Conservation (phyloP, 208 protist species). For the Leishmania mexicana region DNA sequence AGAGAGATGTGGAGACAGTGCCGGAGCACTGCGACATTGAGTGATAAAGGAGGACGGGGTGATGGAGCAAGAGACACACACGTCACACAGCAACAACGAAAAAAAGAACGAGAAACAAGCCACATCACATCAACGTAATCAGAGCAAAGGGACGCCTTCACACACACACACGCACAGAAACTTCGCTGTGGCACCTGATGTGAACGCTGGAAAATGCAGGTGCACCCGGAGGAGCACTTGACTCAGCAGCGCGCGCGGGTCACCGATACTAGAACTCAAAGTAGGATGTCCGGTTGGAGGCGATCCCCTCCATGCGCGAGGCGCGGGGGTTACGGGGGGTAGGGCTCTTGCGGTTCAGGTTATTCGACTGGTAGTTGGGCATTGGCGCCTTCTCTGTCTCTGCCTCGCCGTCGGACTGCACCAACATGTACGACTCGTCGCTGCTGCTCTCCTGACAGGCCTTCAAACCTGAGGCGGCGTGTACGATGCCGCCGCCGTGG, state of each 20-base stretch:
- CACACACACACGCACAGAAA: neutral
- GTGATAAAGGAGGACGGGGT: neutral
- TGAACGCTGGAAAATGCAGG: neutral
- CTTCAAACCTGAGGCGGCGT: neutral
- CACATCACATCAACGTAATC: neutral
- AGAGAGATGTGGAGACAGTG: neutral
- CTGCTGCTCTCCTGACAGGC: conserved; percentile 31
- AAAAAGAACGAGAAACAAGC: neutral
- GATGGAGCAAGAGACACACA: too few species aligned
- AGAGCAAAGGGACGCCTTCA: neutral
- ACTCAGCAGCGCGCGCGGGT: neutral
- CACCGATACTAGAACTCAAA: conserved; percentile 23
- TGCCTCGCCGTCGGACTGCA: conserved; percentile 28
- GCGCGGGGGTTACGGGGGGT: conserved; percentile 26
- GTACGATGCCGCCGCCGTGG: conserved; percentile 11
- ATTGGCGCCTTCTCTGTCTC: conserved; percentile 5
- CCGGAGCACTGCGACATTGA: neutral
- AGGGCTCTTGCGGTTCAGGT: conserved; percentile 23
- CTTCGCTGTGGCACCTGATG: neutral
- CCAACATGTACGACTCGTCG: conserved; percentile 33
- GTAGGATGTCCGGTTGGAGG: conserved; percentile 20
- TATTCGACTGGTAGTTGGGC: conserved; percentile 16
- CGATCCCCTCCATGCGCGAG: conserved; percentile 6
- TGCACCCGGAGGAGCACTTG: neutral
- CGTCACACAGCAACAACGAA: too few species aligned